A percentile compares a stretch with the other conserved stretches of the same genome.
These are phyloP conservation scores for Ophiostoma perfectum DNA, from an alignment of 2,329 filamentous ascomycete species.

Conservation along the genomic window DNA sequence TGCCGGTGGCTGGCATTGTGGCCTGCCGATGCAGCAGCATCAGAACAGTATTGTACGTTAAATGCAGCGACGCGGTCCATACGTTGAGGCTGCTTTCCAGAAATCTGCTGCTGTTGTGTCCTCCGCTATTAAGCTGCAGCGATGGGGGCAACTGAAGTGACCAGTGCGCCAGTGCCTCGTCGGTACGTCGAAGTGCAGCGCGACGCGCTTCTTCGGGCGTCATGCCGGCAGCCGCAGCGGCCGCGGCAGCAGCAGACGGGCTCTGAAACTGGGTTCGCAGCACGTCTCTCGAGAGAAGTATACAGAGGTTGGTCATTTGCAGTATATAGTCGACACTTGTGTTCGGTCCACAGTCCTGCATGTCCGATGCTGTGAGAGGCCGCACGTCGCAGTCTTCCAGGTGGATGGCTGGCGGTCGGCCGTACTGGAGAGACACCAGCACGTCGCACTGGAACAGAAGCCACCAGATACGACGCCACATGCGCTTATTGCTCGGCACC, in stretches of 20 bases:
- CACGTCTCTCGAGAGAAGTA: background rate
- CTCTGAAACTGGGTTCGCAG: background rate
- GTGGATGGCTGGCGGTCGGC: constrained; percentile 13
- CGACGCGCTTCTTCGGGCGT: background rate
- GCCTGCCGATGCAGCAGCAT: background rate
- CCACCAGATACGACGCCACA: constrained; percentile 21
- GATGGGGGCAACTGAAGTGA: background rate
- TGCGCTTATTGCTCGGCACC: constrained; percentile 11
- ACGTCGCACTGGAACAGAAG: constrained; percentile 19
- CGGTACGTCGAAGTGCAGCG: background rate
- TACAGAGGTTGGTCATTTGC: background rate
- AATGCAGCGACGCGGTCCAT: background rate
- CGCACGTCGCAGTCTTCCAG: background rate
- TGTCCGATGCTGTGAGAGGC: background rate
- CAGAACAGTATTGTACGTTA: background rate
- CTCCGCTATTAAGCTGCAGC: background rate
- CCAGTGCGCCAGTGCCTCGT: constrained; percentile 1
- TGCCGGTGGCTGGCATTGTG: background rate
- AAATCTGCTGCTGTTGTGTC: background rate
- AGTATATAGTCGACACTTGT: background rate
- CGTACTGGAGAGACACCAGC: constrained; percentile 16
- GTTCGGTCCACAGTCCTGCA: background rate
- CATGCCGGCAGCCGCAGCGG: background rate
- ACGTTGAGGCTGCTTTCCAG: background rate
- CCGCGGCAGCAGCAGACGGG: background rate